Base-by-base conservation (phyloP, 768 basidiomycete species). In the Boletellus sp. region DNA sequence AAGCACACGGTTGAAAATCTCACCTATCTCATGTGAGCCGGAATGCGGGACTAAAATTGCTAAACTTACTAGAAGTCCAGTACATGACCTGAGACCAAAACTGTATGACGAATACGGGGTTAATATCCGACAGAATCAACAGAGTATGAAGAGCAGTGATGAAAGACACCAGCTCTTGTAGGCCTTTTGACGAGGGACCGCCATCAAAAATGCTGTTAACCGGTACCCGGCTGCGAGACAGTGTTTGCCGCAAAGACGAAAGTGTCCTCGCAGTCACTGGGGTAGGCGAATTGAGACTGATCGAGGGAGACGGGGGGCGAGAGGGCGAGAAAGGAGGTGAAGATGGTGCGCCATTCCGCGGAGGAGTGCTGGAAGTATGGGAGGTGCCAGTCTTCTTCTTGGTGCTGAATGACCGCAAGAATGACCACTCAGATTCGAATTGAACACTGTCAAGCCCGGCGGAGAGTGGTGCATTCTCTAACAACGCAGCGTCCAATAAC, bases 41-140 rank as follows among this genome's bases (percentile, higher is more conserved):
- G 19, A 38, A 33, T 44, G 17, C 26, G 47, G 23, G 26, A 20
- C 15, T 17, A 34, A 33, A 39, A 10, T 12, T 58, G n/a, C 66
- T n/a, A 13, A 2, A 58, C 84, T 75, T 75, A 90, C 93, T 91
- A 20, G 93, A 86, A 47, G 93, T 87, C 96, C 96, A 99, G 65
- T 94, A 97, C 75, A 96, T 86, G n/a, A 96, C 83, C 69, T 99
- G 96, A 1, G 93, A 94, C 84, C 94, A 95, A 43, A 94, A 77
- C 66, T 99, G 96, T 6, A 87, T 84, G 44, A 84, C 84, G 16
- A 97, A 74, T 8, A 80, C 84, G 13, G 96, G 92, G 63, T 97
- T 97, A 56, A 97, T 81, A 50, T 94, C 89, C 41, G 94, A 91
- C 34, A 93, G 72, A 19, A 83, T 79, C 15, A 99, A 75, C 28